These are phyloP conservation scores for Phytophthora ohioensis DNA, from an alignment of 352 stramenopile genomes.

Conservation along the genomic window DNA sequence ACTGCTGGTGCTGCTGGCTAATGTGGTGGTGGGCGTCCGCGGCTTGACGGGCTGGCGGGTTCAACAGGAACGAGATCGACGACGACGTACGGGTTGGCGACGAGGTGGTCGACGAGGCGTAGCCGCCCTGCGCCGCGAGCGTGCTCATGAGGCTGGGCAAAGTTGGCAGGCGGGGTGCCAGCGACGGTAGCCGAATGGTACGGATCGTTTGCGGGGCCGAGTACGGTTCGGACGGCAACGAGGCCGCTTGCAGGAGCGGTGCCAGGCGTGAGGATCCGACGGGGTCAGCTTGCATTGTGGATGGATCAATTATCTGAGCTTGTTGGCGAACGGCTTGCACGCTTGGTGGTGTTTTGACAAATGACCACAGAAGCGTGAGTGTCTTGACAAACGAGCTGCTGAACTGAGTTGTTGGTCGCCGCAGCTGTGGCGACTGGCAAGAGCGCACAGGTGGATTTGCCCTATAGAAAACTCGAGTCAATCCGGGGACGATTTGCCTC, in stretches of 20 bases:
- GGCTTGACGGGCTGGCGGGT: constrained; percentile 31
- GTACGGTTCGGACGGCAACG: constrained; percentile 28
- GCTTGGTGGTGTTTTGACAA: constrained; percentile 26
- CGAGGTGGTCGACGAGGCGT: constrained; percentile 19
- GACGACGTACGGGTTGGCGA: constrained; percentile 34
- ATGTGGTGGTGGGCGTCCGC: constrained; percentile 9
- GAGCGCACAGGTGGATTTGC: constrained; percentile 31
- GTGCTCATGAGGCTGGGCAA: constrained; percentile 45
- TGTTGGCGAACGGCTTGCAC: neutral
- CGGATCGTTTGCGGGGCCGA: constrained; percentile 34
- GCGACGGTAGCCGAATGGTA: constrained; percentile 42
- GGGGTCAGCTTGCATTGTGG: neutral
- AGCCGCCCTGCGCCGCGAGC: constrained; percentile 26
- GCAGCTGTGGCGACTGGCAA: constrained; percentile 39
- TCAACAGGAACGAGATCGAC: constrained; percentile 49
- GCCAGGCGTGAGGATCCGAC: constrained; percentile 34
- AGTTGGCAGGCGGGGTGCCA: constrained; percentile 37
- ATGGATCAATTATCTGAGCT: neutral
- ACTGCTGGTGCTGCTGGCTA: constrained; percentile 16
- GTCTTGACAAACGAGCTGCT: constrained; percentile 26
- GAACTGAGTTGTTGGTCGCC: constrained; percentile 24
- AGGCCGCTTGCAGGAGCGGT: constrained; percentile 37
- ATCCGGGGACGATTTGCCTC: constrained; percentile 23
- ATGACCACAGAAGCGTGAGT: constrained; percentile 23
- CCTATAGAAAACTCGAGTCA: constrained; percentile 23